Base-by-base conservation (phyloP, 31 red algal species). In the Endocladia muricata region DNA sequence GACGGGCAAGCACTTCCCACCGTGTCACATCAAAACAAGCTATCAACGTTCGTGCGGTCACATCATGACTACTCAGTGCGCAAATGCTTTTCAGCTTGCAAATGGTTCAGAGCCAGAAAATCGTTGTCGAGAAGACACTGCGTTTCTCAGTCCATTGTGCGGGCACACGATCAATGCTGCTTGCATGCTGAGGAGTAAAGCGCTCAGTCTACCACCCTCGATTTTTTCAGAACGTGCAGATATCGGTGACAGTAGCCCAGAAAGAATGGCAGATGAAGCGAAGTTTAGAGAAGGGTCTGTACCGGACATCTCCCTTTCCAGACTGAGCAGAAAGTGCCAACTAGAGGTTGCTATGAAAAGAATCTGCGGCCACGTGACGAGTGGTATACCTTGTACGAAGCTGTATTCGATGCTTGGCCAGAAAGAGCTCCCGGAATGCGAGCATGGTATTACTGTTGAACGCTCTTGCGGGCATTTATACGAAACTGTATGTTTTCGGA, bases 21-120 rank as follows among this genome's bases (percentile, higher is more conserved):
- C 3, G 2, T 82, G 78, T 71, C 39, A 41, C 37, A 37, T 82
- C 31, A 71, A 60, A 30, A 82, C 54, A 61, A 7, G 1, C 15
- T 82, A 82, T 82, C 62, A 35, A 15, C 41, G 42, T 25, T 74
- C 81, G 26, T 84, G 81, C 58, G 81, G 81, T 1, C 81, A 84
- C 39, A 67, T 6, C 3, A 74, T 44, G 68, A 75, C 44, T 34
- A 31, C 37, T 49, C 69, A 31, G 1, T 84, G 81, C 56, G 48
- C 52, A 28, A 43, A 74, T 19, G 81, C 69, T 22, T 84, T 84
- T 74, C 51, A 74, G 35, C 26, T 74, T 22, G 55, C 81, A 66
- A 54, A 36, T 1, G 68, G 69, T 2, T 21, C 13, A 9, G 3
- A 13, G 3, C 29, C 62, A 7, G 81, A 84, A 33, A 35, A 32